Conservation (phyloP, 2,329 filamentous ascomycete genomes). For the Cladosporium oxysporum region DNA sequence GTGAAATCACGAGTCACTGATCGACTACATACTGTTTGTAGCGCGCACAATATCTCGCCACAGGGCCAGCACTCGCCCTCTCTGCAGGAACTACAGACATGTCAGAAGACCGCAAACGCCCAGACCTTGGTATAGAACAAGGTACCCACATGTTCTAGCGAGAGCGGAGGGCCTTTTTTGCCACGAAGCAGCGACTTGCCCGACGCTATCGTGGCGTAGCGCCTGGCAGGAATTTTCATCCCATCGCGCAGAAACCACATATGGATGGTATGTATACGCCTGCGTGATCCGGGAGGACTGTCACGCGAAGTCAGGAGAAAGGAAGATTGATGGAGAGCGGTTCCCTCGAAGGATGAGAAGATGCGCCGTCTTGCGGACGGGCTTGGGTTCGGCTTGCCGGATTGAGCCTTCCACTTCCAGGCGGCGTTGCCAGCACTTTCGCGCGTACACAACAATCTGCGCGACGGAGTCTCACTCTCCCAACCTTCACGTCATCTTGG, state of each 20-base stretch:
- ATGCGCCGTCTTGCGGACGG: conserved; percentile 2
- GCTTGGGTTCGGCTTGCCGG: conserved; percentile 8
- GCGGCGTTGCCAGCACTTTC: conserved; percentile 5
- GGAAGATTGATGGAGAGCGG: background rate
- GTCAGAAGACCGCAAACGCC: conserved; percentile 1
- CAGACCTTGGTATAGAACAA: conserved; percentile 9
- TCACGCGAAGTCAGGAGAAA: background rate
- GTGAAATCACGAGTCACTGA: background rate
- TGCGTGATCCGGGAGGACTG: background rate
- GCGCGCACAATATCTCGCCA: conserved; percentile 52
- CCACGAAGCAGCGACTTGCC: conserved; percentile 33
- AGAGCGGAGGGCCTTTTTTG: conserved; percentile 37
- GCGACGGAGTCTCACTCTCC: background rate
- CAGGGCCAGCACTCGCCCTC: conserved; percentile 48
- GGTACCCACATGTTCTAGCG: conserved; percentile 39
- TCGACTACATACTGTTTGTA: conserved; percentile 35
- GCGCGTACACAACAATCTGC: background rate
- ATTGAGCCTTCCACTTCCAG: background rate
- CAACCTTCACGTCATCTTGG: background rate
- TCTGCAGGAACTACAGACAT: conserved; percentile 50
- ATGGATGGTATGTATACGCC: conserved; percentile 1
- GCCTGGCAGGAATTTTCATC: conserved; percentile 23
- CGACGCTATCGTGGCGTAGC: conserved; percentile 35
- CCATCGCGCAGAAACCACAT: conserved; percentile 22
- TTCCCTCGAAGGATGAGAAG: background rate